These are phyloP conservation scores for Strobilomyces dryophilus DNA, from an alignment of 768 basidiomycete species.

Conservation along the genomic window DNA sequence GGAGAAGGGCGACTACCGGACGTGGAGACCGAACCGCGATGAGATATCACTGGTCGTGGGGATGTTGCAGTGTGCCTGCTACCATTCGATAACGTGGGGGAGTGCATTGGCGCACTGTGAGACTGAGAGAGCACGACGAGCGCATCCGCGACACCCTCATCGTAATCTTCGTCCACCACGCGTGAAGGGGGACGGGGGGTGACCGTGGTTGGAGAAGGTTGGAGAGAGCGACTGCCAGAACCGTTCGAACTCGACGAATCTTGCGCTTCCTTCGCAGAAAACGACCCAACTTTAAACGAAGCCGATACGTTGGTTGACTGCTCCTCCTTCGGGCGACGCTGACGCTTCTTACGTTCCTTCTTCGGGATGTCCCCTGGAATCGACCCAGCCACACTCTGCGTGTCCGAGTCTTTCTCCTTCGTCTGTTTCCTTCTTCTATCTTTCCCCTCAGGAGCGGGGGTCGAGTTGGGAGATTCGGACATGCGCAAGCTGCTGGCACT, in stretches of 20 bases:
- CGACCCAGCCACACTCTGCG: slow-evolving; percentile 29
- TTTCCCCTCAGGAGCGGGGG: slow-evolving; percentile 41
- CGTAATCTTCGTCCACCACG: slow-evolving; percentile 87
- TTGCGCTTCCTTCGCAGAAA: slow-evolving; percentile 45
- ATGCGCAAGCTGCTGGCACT: slow-evolving; percentile 35
- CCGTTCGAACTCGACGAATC: slow-evolving; percentile 65
- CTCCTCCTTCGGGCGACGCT: slow-evolving; percentile 43
- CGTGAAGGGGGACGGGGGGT: slow-evolving; percentile 60
- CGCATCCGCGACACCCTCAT: slow-evolving; percentile 86
- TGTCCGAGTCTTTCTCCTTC: slow-evolving; percentile 49
- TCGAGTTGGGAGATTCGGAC: slow-evolving; percentile 59
- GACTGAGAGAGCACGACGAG: slow-evolving; percentile 64
- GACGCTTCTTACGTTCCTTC: slow-evolving; percentile 54
- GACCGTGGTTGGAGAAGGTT: slow-evolving; percentile 67
- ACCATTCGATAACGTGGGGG: slow-evolving; percentile 56
- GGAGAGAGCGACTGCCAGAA: slow-evolving; percentile 58
- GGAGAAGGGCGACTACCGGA: slow-evolving; percentile 64
- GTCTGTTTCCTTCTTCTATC: slow-evolving; percentile 40
- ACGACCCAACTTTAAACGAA: slow-evolving; percentile 31
- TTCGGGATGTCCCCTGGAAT: slow-evolving; percentile 42
- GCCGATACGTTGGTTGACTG: slow-evolving; percentile 30
- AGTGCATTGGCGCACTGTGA: slow-evolving; percentile 37
- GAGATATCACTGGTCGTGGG: slow-evolving; percentile 45
- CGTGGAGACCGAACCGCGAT: slow-evolving; percentile 67
- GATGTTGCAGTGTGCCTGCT: slow-evolving; percentile 48